Evolutionary conservation across 306 rosid genomes (phyloP).

Genomic region (Prinsepia uniflora): DNA sequence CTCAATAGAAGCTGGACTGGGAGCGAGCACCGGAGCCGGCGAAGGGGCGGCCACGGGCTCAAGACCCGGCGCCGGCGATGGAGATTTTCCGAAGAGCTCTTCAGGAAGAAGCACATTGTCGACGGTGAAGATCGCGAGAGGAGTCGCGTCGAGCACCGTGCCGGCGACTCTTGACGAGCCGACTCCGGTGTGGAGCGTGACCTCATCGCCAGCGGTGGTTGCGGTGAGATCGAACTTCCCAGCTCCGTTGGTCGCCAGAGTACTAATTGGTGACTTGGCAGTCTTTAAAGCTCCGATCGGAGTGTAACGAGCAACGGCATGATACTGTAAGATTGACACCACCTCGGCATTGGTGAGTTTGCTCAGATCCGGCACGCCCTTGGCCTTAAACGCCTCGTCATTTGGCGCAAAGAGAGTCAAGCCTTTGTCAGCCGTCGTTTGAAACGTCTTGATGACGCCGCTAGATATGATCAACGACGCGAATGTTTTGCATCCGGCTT

Average conservation of each 20-base stretch:
- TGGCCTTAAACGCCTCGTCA: conserved; percentile 84
- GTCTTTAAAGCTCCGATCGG: conserved; percentile 73
- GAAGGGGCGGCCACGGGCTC: conserved; percentile 47
- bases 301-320: conserved; percentile 53
- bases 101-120: conserved; percentile 67
- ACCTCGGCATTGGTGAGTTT: conserved; percentile 80
- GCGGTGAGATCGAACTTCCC: conserved; percentile 58
- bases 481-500: conserved; percentile 73
- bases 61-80: conserved; percentile 70
- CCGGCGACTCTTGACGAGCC: conserved; percentile 66
- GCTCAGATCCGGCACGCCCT: conserved; percentile 67
- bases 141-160: conserved; percentile 69
- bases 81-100: conserved; percentile 63
- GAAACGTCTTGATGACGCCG: conserved; percentile 67
- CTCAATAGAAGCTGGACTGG: conserved; percentile 28
- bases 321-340: conserved; percentile 69
- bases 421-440: conserved; percentile 54
- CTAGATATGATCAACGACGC: conserved; percentile 45
- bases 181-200: conserved; percentile 83
- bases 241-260: conserved; percentile 73
- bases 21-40: conserved; percentile 45
- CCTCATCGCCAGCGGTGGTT: conserved; percentile 54
- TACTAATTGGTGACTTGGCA: conserved; percentile 44
- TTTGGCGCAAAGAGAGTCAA: conserved; percentile 78
- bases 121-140: conserved; percentile 58